Percentiles rank a stretch among this genome's conserved stretches.
Evolutionary conservation across 169 alveolate species (phyloP).

Genomic region (Plasmodium yoelii): DNA sequence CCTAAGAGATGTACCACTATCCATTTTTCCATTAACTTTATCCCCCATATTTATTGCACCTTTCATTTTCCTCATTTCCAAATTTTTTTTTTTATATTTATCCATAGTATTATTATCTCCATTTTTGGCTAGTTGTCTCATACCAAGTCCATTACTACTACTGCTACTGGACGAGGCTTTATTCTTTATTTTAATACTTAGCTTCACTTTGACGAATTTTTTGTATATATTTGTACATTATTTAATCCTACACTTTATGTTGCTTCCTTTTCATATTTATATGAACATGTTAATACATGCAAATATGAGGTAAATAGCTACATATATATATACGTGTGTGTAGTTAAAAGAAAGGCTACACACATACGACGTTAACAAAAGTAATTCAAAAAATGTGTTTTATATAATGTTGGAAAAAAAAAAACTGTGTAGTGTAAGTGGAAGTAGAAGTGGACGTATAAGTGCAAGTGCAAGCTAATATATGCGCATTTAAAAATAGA

Average conservation of each 20-base stretch:
- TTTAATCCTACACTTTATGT: too few relatives aligned
- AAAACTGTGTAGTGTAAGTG: too few relatives aligned
- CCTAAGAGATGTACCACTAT: background rate
- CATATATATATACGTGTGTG: background rate
- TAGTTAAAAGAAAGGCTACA: too few relatives aligned
- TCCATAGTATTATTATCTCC: background rate
- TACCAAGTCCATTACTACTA: too few relatives aligned
- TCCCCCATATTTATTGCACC: constrained; percentile 7
- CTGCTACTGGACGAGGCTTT: background rate
- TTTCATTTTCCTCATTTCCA: constrained; percentile 47
- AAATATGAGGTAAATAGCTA: background rate
- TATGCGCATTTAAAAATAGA: too few relatives aligned
- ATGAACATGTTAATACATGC: background rate
- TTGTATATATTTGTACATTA: background rate
- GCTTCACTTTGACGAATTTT: constrained; percentile 21
- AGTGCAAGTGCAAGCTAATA: too few relatives aligned
- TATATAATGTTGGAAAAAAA: too few relatives aligned
- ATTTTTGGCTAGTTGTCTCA: background rate
- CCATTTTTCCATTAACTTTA: constrained; percentile 2
- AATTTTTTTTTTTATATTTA: constrained; percentile 35
- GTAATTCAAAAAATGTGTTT: too few relatives aligned
- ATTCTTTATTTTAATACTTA: constrained; percentile 33
- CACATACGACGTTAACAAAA: too few relatives aligned
- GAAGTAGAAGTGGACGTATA: too few relatives aligned
- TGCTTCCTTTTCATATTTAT: background rate